phyloP scores from a whole-genome alignment of 305 asterid species.

The Fraxinus paxiana region DNA sequence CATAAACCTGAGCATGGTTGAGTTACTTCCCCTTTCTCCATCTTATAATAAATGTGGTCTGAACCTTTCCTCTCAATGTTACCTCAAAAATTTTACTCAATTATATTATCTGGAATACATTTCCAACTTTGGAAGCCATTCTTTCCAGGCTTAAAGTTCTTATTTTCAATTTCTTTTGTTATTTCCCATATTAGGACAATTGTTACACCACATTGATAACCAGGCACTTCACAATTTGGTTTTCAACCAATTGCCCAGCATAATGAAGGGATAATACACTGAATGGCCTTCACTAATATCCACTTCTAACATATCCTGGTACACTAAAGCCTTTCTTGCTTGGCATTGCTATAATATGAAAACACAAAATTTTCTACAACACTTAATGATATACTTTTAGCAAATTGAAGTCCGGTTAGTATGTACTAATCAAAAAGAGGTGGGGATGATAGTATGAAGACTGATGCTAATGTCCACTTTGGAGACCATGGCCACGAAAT shows the following conservation, averaged over 20 bases:
- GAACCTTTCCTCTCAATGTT: not conserved
- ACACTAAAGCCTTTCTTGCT: not conserved
- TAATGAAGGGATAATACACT: not conserved
- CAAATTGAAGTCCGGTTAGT: not conserved
- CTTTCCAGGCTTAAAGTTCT: not conserved
- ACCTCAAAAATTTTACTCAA: not conserved
- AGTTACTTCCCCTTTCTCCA: not conserved
- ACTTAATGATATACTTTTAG: not conserved
- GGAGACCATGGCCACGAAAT: not conserved
- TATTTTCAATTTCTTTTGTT: not conserved
- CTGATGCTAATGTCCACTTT: not conserved
- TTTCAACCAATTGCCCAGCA: not conserved
- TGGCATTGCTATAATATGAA: not conserved
- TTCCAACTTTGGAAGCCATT: not conserved
- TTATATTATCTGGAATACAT: not conserved
- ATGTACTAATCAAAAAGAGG: not conserved
- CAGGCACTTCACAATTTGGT: not conserved
- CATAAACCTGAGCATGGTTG: not conserved
- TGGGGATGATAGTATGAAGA: not conserved
- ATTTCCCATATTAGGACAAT: not conserved
- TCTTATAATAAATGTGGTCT: not conserved
- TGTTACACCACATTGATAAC: not conserved
- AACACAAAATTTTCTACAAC: not conserved
- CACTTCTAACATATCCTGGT: not conserved
- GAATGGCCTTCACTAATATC: not conserved